Conservation (phyloP, 2,329 filamentous ascomycete genomes). For the Myriangium duriaei region DNA sequence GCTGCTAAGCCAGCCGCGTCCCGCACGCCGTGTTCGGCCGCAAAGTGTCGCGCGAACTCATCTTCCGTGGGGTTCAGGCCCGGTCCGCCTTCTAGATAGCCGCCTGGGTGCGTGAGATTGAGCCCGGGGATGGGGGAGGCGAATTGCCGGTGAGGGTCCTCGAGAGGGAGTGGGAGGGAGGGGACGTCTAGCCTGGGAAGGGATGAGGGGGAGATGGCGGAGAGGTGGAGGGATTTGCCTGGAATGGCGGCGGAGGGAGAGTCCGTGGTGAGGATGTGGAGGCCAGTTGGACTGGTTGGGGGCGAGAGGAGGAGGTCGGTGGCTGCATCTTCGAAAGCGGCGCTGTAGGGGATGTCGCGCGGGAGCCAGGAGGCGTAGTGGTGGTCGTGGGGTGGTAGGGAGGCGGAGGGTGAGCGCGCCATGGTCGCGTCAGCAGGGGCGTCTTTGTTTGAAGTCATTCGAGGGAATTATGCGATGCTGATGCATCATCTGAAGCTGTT, state of each 20-base stretch:
- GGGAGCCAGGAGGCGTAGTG: conserved; percentile 29
- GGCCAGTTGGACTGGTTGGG: conserved; percentile 15
- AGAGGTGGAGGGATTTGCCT: conserved; percentile 18
- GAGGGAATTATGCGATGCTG: too few species aligned
- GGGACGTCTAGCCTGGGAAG: conserved; percentile 20
- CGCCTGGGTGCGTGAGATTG: conserved; percentile 32
- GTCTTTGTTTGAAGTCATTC: too few species aligned
- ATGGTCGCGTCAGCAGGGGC: too few species aligned
- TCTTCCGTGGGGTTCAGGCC: conserved; percentile 26
- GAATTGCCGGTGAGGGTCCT: conserved; percentile 31
- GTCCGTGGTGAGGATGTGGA: conserved; percentile 18
- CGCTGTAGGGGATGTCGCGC: conserved; percentile 31
- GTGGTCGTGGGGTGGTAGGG: background rate
- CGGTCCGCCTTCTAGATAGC: conserved; percentile 37
- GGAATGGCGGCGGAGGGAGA: conserved; percentile 17
- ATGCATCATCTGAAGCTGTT: too few species aligned
- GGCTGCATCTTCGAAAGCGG: conserved; percentile 32
- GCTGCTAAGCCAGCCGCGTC: conserved; percentile 24
- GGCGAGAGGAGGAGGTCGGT: conserved; percentile 28
- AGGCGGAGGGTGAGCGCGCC: conserved; percentile 1
- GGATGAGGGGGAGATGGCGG: conserved; percentile 16
- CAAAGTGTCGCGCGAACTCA: conserved; percentile 29
- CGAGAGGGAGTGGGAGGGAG: conserved; percentile 30
- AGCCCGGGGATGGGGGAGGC: conserved; percentile 31
- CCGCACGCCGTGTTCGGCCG: conserved; percentile 24